Evolutionary conservation across 768 basidiomycete species (phyloP).

Genomic region (Tricholoma hemisulphureum): DNA sequence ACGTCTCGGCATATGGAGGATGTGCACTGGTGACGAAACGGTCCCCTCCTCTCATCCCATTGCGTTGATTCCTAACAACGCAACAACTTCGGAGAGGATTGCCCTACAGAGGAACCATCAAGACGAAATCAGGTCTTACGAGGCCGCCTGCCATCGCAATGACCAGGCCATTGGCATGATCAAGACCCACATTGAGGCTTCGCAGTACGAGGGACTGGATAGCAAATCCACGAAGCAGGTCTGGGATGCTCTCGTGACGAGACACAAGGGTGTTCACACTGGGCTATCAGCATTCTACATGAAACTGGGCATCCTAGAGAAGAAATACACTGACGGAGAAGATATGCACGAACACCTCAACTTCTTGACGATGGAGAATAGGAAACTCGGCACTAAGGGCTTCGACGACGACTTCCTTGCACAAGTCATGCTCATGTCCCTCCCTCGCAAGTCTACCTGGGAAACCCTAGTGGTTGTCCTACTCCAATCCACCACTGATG

Average conservation of each 20-base stretch:
- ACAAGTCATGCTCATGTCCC: too few species aligned
- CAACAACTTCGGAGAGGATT: not conserved
- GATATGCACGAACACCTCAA: too few species aligned
- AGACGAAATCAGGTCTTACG: not conserved
- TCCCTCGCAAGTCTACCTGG: too few species aligned
- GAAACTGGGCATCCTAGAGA: conserved; percentile 4
- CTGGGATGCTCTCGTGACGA: too few species aligned
- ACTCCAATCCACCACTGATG: conserved; percentile 6
- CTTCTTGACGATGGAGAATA: conserved; percentile 3
- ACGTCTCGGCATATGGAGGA: not conserved
- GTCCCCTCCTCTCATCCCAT: not conserved
- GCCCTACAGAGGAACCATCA: not conserved
- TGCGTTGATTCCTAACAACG: not conserved
- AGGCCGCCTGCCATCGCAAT: not conserved
- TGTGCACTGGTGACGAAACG: conserved; percentile 2
- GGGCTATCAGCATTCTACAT: too few species aligned
- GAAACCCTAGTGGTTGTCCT: conserved; percentile 7
- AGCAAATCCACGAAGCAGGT: too few species aligned
- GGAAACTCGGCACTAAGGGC: conserved; percentile 3
- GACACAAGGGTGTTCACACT: too few species aligned
- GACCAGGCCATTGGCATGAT: too few species aligned
- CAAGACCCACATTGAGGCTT: too few species aligned
- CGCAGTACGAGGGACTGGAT: too few species aligned
- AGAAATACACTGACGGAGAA: conserved; percentile 3
- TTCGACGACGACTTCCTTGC: too few species aligned